These are phyloP conservation scores for Xylariaceae sp. DNA, from an alignment of 2,329 filamentous ascomycete genomes.

Conservation along the genomic window DNA sequence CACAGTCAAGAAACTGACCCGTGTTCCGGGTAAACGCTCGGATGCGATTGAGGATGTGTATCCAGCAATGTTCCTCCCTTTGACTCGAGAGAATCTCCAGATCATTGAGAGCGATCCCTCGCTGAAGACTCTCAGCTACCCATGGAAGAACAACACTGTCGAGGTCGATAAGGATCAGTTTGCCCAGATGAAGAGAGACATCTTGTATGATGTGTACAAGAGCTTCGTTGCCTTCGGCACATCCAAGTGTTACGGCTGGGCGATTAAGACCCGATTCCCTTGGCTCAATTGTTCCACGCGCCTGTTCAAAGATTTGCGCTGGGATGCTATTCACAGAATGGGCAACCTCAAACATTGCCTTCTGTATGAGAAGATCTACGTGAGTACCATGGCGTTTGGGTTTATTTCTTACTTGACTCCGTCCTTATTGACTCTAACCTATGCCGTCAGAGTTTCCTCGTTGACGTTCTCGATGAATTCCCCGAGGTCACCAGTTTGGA, in stretches of 20 bases:
- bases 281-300: not conserved
- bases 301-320: not conserved
- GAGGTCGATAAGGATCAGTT: not conserved
- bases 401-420: not conserved
- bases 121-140: not conserved
- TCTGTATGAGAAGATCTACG: not conserved
- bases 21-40: not conserved
- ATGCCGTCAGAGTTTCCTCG: not conserved
- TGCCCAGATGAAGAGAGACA: not conserved
- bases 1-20: not conserved
- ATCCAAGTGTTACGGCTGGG: not conserved
- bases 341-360: not conserved
- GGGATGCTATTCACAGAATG: not conserved
- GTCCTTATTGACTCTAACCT: not conserved
- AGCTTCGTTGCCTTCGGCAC: not conserved
- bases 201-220: not conserved
- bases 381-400: not conserved
- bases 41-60: not conserved
- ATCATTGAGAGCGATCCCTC: not conserved
- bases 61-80: not conserved
- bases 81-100: not conserved
- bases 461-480: not conserved
- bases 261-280: not conserved
- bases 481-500: not conserved
- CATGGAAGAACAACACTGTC: not conserved